Evolutionary conservation across 2,329 filamentous ascomycete genomes (phyloP).

Genomic region (Fusarium subtropicale): DNA sequence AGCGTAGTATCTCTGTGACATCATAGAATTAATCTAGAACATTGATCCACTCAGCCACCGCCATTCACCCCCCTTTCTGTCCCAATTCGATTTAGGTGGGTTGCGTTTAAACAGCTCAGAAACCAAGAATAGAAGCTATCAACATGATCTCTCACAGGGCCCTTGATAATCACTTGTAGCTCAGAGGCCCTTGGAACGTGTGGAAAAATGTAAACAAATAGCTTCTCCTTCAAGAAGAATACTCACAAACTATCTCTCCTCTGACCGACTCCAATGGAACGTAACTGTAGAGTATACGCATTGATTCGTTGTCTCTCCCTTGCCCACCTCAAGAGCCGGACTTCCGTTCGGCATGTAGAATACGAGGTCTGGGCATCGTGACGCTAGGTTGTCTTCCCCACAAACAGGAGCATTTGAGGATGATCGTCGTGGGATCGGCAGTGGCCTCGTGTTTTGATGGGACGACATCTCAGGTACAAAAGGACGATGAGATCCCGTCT

Average conservation of each 20-base stretch:
- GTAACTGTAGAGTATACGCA: background rate
- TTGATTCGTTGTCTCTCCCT: background rate
- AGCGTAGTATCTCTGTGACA: background rate
- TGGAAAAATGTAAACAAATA: background rate
- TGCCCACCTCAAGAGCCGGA: conserved; percentile 1
- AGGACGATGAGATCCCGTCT: background rate
- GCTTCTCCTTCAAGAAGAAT: background rate
- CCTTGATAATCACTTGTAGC: background rate
- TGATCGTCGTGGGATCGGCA: conserved; percentile 20
- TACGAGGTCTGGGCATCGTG: conserved; percentile 31
- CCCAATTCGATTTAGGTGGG: background rate
- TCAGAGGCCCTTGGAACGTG: background rate
- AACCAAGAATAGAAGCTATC: conserved; percentile 3
- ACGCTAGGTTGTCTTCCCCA: conserved; percentile 26
- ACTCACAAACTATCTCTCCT: too few species aligned
- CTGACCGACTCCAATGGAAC: background rate
- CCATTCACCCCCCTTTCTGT: background rate
- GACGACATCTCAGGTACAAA: conserved; percentile 7
- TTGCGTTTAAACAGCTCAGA: background rate
- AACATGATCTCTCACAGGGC: conserved; percentile 7
- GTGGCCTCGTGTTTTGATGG: background rate
- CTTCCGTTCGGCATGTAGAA: conserved; percentile 22
- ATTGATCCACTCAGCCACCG: background rate
- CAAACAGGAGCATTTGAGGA: background rate
- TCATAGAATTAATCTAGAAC: background rate